Base-by-base conservation (phyloP, 2,329 filamentous ascomycete species). In the Aspergillus viridinutans region DNA sequence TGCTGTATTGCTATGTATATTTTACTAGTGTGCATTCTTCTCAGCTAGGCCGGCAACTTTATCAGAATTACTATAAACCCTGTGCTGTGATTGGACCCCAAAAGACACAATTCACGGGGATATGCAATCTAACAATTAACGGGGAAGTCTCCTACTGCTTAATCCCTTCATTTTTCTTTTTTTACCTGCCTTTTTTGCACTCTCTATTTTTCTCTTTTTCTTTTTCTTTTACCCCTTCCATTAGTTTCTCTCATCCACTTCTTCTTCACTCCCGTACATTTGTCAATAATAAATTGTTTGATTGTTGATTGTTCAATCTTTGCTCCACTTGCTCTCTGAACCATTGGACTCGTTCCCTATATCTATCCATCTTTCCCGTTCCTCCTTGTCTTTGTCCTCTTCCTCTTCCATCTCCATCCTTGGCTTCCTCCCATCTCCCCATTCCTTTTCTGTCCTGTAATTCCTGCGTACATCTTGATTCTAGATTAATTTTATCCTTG, bases 161-260 rank as follows among this genome's bases (percentile, higher is more conserved):
- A 7, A 38, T 54, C 53, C 56, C 52, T 54, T 49, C 59, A 53
- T 54, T 57, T 56, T 57, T 53, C 35, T 17, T 54, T 45, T 58
- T 58, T 54, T 53, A 56, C 50, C 47, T 53, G 29, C 50, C 55
- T 54, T 62, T 61, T 55, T 58, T 57, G 54, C 56, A 61, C 62
- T 59, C 53, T 40, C 53, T 63, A 57, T 59, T 55, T 57, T 61
- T n/a, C n/a, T n/a, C n/a, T 50, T 56, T 58, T 58, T 56, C 49
- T 60, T 45, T 45, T 5, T 7, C 6, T 17, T 38, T 38, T 38
- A 17, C 3, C 5, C 38, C 21, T 56, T 53, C 43, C 35, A 49
- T 47, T 50, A 23, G 55, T 23, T 45, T 54, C 57, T 25, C 45
- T 50, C 26, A 32, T 50, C 32, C 26, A 29, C 53, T 42, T 53